A percentile compares a stretch with the other conserved stretches of the same genome.
Evolutionary conservation across 306 rosid species (phyloP).

Genomic region (Corylus avellana): DNA sequence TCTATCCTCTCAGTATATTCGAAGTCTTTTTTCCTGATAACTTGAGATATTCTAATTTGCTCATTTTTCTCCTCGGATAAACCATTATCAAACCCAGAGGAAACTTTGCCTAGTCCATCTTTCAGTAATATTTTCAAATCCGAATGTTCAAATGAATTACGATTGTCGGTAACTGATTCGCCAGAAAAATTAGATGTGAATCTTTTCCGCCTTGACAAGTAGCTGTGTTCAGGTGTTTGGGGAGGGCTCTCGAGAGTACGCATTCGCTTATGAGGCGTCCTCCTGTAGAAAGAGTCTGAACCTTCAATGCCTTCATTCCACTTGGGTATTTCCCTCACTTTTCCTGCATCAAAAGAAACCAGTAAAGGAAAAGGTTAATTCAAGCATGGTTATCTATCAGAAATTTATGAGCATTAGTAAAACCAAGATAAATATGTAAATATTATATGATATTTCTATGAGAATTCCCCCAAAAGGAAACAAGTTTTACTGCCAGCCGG

Average conservation of each 20-base stretch:
- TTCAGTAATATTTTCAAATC: constrained; percentile 13
- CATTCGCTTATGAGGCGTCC: constrained; percentile 1
- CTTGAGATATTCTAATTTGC: constrained; percentile 26
- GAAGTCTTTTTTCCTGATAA: constrained; percentile 35
- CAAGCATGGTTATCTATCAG: no score
- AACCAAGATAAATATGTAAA: no score
- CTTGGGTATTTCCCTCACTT: not conserved
- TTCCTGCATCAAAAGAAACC: not conserved
- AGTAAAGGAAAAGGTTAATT: no score
- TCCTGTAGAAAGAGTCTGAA: constrained; percentile 8
- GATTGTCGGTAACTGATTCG: not conserved
- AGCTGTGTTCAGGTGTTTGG: constrained; percentile 15
- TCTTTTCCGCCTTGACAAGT: not conserved
- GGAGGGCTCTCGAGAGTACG: not conserved
- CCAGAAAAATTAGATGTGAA: not conserved
- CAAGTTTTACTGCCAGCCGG: no score
- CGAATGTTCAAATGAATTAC: constrained; percentile 8
- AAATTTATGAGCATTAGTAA: no score
- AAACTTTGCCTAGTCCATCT: constrained; percentile 35
- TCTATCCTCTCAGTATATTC: constrained; percentile 24
- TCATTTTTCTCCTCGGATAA: constrained; percentile 36
- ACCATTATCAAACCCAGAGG: constrained; percentile 10
- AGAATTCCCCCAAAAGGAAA: no score
- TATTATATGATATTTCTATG: no score
- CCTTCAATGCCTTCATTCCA: not conserved